Base-by-base conservation (phyloP, 371 early-diverging fungal genomes). In the Thermomucor indicae-seudaticae region DNA sequence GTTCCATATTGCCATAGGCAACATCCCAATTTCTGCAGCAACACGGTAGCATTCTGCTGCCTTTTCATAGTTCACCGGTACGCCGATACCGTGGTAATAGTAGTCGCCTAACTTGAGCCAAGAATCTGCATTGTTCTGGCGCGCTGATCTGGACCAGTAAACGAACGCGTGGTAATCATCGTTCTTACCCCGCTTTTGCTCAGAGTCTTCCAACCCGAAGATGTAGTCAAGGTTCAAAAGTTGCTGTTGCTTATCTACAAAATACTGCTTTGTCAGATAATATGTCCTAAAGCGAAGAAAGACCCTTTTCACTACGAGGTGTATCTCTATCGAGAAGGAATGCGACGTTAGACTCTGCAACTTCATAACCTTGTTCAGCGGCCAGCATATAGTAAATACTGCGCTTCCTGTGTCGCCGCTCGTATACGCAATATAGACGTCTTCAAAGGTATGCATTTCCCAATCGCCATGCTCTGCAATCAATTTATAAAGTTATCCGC, bases 141-240 rank as follows among this genome's bases (percentile, higher is more conserved):
- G 95, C n/a, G 97, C 94, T 0, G 97, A 91, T 11, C 98, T 84
- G 29, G 90, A 89, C 95, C 95, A 97, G 56, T 91, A 85, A 17
- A 82, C 81, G 22, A 95, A 70, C 1, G 95, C 93, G 28, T 84
- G 67, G 34, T 53, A 39, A 39, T 48, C 39, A 11, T 35, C 11
- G 2, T 34, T 24, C 20, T 46, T 32, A 22, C 35, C 45, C 31
- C 46, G 43, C 38, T 35, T 39, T 39, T n/a, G n/a, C n/a, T n/a
- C n/a, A 10, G 47, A 49, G 39, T 24, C 17, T 38, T 14, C 12
- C 12, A 51, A 14, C 0, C 49, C 49, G 6, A 53, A 24, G 3
- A 23, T 27, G 20, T 47, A 20, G 10, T 47, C 24, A 11, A 51
- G 14, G 14, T 41, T 51, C 12, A 51, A 34, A n/a, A 51, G 37